These are phyloP conservation scores for Didymella glomerata DNA, from an alignment of 2,329 filamentous ascomycete genomes.

Conservation along the genomic window DNA sequence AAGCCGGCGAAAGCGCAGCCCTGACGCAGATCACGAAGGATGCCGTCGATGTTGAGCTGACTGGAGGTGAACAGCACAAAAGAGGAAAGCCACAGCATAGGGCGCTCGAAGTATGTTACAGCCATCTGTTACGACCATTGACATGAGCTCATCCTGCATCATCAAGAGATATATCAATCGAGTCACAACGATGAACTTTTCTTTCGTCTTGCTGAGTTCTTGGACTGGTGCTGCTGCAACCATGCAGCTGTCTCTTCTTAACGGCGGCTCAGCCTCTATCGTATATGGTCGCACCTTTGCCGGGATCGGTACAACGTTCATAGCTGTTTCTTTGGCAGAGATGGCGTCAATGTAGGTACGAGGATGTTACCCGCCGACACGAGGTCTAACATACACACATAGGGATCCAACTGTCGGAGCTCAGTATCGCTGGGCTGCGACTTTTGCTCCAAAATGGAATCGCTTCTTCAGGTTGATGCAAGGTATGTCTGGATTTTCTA, in stretches of 20 bases:
- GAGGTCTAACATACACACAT: not conserved
- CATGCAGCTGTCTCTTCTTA: not conserved
- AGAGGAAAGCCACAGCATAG: not conserved
- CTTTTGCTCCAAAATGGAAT: not conserved
- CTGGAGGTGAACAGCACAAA: not conserved
- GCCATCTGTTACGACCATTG: no score
- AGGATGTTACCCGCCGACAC: not conserved
- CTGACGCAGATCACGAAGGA: not conserved
- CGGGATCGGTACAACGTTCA: not conserved
- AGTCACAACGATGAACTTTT: not conserved
- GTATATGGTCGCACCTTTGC: not conserved
- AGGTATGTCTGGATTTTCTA: not conserved
- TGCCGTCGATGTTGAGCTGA: not conserved
- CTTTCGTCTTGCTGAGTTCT: not conserved
- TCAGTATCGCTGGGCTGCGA: not conserved
- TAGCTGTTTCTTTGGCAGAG: not conserved
- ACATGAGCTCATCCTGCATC: not conserved
- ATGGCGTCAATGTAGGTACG: not conserved
- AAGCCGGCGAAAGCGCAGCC: not conserved
- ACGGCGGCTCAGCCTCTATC: not conserved
- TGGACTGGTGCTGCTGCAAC: not conserved
- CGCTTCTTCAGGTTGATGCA: not conserved
- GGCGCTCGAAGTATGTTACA: not conserved
- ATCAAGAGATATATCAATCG: not conserved
- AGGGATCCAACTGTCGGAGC: not conserved